Percentiles rank a stretch among this genome's conserved stretches.
Evolutionary conservation across 176 grass and related monocot species (phyloP).

Genomic region (Juncus effusus): DNA sequence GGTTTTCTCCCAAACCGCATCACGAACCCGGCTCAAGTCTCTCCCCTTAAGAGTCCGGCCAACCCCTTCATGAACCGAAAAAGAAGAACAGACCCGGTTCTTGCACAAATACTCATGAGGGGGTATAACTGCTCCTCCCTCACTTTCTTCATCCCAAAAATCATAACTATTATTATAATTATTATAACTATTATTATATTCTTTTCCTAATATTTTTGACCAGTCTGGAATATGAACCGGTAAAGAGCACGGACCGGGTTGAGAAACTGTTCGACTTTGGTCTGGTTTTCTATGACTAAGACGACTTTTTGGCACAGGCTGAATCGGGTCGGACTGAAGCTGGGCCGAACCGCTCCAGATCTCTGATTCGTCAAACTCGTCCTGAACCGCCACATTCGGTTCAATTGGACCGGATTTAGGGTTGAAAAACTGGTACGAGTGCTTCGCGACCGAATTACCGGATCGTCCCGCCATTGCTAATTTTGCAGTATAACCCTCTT

Average conservation of each 20-base stretch:
- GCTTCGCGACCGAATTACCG: conserved; percentile 39
- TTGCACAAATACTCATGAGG: conserved; percentile 79
- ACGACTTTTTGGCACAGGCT: conserved; percentile 26
- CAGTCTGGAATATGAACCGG: conserved; percentile 88
- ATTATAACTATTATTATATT: conserved; percentile 31
- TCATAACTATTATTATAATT: conserved; percentile 17
- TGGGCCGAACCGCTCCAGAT: conserved; percentile 41
- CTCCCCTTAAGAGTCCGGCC: conserved; percentile 91
- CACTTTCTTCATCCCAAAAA: conserved; percentile 16
- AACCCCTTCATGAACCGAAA: conserved; percentile 88
- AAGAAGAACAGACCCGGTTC: conserved; percentile 42
- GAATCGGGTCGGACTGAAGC: neutral
- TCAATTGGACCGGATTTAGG: conserved; percentile 32
- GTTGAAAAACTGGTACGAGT: conserved; percentile 62
- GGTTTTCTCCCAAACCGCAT: conserved; percentile 92
- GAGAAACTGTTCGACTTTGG: neutral
- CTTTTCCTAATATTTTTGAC: conserved; percentile 73
- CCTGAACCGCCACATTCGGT: conserved; percentile 3
- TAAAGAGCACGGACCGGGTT: conserved; percentile 37
- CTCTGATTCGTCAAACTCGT: conserved; percentile 85
- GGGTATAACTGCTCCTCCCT: conserved; percentile 36
- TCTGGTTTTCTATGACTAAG: conserved; percentile 30
- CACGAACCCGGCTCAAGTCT: conserved; percentile 81
- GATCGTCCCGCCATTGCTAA: conserved; percentile 45
- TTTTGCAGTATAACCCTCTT: neutral